phyloP scores from a whole-genome alignment of 2,329 filamentous ascomycete genomes.

The Aspergillus glaucus region DNA sequence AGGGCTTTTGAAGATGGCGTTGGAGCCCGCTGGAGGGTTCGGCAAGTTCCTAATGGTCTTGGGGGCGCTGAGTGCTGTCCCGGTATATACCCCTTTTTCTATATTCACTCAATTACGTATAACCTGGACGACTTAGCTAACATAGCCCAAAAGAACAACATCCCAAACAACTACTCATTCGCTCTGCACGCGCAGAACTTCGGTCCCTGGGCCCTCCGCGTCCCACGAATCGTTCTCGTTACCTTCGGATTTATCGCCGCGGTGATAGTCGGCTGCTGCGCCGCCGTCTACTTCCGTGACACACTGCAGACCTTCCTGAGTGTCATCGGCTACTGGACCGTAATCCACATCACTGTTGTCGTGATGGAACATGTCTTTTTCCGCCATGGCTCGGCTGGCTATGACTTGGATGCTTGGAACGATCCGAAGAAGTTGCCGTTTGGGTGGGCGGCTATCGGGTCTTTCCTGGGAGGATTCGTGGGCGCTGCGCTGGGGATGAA shows the following conservation, averaged over 20 bases:
- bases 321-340: conserved; percentile 47
- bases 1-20: conserved; percentile 25
- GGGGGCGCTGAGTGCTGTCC: conserved; percentile 27
- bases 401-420: conserved; percentile 30
- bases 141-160: conserved; percentile 23
- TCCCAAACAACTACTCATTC: conserved; percentile 34
- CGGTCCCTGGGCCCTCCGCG: conserved; percentile 26
- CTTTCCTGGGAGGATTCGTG: conserved; percentile 26
- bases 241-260: conserved; percentile 29
- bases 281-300: conserved; percentile 23
- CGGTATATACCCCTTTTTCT: conserved; percentile 13
- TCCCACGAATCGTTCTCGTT: conserved; percentile 27
- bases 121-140: conserved; percentile 2
- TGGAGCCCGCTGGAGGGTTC: conserved; percentile 28
- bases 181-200: conserved; percentile 31
- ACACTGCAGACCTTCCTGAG: conserved; percentile 43
- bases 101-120: neutral
- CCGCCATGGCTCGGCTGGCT: conserved; percentile 25
- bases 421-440: conserved; percentile 22
- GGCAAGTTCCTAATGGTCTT: conserved; percentile 31
- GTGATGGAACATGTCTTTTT: conserved; percentile 31
- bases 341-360: conserved; percentile 31
- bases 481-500: conserved; percentile 32
- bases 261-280: conserved; percentile 28
- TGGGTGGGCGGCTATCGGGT: conserved; percentile 28